Conservation (phyloP, 2,329 filamentous ascomycete genomes). For the Fusarium pseudonygamai region DNA sequence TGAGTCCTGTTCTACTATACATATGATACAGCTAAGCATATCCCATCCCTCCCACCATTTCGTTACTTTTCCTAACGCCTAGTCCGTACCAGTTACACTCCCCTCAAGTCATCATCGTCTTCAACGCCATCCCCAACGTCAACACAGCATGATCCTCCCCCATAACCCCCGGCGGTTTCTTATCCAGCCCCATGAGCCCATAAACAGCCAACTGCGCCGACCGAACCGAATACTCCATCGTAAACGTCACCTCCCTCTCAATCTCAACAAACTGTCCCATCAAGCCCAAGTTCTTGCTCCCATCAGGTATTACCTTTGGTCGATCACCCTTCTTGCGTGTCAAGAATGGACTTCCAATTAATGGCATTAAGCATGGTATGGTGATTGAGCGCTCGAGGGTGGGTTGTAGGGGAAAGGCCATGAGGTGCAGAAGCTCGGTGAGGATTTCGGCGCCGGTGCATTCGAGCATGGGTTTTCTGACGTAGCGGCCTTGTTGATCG, state of each 20-base stretch:
- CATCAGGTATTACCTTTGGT: conserved; percentile 36
- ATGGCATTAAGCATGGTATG: conserved; percentile 37
- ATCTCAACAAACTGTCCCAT: conserved; percentile 44
- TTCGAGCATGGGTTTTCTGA: conserved; percentile 41
- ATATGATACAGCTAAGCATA: background rate
- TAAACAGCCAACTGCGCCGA: conserved; percentile 42
- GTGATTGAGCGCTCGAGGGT: conserved; percentile 39
- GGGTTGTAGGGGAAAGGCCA: conserved; percentile 38
- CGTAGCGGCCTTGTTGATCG: conserved; percentile 37
- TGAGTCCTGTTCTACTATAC: background rate
- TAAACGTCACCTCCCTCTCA: conserved; percentile 43
- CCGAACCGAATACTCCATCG: conserved; percentile 43
- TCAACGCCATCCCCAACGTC: conserved; percentile 40
- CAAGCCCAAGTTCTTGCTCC: conserved; percentile 39
- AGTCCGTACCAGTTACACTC: background rate
- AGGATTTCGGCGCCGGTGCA: conserved; percentile 42
- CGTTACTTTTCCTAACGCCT: conserved; percentile 15
- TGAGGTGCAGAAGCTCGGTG: conserved; percentile 38
- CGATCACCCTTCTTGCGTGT: conserved; percentile 40
- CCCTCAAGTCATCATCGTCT: conserved; percentile 40
- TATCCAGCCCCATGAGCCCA: conserved; percentile 38
- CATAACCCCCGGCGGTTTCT: conserved; percentile 29
- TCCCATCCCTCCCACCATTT: background rate
- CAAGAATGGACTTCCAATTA: conserved; percentile 41
- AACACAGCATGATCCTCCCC: conserved; percentile 39